Evolutionary conservation across 2,329 filamentous ascomycete species (phyloP).

Genomic region (Venturia carpophila): DNA sequence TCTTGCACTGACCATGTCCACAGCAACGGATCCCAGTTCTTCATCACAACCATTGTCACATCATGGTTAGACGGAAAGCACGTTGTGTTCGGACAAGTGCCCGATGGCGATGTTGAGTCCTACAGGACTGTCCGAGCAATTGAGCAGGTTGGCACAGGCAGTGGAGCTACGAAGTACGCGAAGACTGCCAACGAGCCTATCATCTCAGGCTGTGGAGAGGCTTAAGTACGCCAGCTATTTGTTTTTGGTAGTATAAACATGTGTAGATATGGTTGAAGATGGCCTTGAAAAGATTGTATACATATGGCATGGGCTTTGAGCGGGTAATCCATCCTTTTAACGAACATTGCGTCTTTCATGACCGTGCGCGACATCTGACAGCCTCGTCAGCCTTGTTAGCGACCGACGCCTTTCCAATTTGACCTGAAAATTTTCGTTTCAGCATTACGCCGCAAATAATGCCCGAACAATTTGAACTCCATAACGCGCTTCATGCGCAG

Average conservation of each 20-base stretch:
- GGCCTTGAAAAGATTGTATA: neutral
- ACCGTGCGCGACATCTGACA: neutral
- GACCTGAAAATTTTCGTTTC: neutral
- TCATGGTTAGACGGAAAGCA: conserved; percentile 69
- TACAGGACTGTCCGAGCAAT: conserved; percentile 49
- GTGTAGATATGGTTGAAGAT: neutral
- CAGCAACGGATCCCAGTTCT: conserved; percentile 66
- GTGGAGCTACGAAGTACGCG: conserved; percentile 45
- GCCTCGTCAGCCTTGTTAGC: conserved; percentile 1
- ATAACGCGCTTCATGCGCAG: neutral
- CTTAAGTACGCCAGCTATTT: conserved; percentile 28
- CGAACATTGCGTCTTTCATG: neutral
- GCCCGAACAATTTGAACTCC: neutral
- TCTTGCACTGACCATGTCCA: conserved; percentile 11
- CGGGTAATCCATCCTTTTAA: neutral
- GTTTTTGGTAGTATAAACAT: neutral
- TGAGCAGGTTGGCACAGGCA: conserved; percentile 50
- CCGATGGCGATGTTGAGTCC: conserved; percentile 44
- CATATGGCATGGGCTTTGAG: conserved; percentile 8
- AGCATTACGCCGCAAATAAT: neutral
- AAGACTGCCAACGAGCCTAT: conserved; percentile 38
- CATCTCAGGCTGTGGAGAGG: conserved; percentile 45
- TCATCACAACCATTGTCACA: conserved; percentile 61
- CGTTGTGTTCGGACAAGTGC: conserved; percentile 75
- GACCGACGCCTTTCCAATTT: neutral